A percentile compares a stretch with the other conserved stretches of the same genome.
Evolutionary conservation across 148 eudicot species (phyloP).

Genomic region (Spergularia marina): DNA sequence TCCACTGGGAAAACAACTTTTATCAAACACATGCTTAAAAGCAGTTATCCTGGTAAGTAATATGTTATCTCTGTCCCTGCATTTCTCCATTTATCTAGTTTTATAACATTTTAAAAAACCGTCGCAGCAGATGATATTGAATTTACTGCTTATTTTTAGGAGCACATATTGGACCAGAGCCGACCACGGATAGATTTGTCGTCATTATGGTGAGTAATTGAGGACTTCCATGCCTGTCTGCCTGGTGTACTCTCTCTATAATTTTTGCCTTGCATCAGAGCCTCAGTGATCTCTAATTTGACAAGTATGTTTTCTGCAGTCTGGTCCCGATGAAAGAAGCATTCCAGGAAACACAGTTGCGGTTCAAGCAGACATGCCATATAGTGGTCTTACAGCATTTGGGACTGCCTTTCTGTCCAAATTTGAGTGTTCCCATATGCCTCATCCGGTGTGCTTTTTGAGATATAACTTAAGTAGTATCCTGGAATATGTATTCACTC

Average conservation of each 20-base stretch:
- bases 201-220: constrained; percentile 62
- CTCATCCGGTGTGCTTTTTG: constrained; percentile 57
- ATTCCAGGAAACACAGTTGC: constrained; percentile 87
- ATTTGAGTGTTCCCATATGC: constrained; percentile 91
- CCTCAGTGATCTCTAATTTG: constrained; percentile 5
- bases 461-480: neutral
- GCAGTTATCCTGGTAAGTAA: constrained; percentile 71
- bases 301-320: constrained; percentile 28
- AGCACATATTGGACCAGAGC: constrained; percentile 97
- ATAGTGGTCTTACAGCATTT: constrained; percentile 61
- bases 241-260: neutral
- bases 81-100: neutral
- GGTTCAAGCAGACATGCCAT: constrained; percentile 83
- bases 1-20: constrained; percentile 99
- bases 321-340: constrained; percentile 88
- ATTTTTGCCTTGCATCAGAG: neutral
- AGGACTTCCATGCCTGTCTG: neutral
- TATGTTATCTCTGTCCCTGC: neutral
- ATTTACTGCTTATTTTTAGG: constrained; percentile 39
- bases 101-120: neutral
- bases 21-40: constrained; percentile 74
- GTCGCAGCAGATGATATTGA: neutral
- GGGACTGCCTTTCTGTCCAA: constrained; percentile 81
- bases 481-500: neutral
- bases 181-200: constrained; percentile 89